Percentiles rank a stretch among this genome's conserved stretches.
Conservation (phyloP, 805 yeast genomes). For the Metschnikowia reukaufii region DNA sequence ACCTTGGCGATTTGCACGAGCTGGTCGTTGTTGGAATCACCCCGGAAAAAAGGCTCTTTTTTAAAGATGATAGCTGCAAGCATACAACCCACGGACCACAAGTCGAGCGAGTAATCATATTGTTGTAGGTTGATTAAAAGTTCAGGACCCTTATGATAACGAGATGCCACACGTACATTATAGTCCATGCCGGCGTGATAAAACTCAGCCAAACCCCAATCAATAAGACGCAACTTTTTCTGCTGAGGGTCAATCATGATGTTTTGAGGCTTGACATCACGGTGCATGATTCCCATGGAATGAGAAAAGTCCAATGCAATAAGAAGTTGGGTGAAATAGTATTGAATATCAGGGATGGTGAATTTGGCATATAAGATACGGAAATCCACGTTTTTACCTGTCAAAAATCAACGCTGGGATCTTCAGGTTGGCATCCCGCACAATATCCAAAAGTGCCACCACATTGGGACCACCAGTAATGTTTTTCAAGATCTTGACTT, state of each 20-base stretch:
- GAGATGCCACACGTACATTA: slow-evolving; percentile 89
- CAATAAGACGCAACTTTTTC: slow-evolving; percentile 74
- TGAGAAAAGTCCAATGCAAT: slow-evolving; percentile 87
- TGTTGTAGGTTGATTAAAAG: slow-evolving; percentile 78
- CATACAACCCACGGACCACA: slow-evolving; percentile 95
- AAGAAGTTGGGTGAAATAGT: slow-evolving; percentile 76
- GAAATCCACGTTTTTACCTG: slow-evolving; percentile 82
- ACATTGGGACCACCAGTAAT: slow-evolving; percentile 83
- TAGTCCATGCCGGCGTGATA: slow-evolving; percentile 87
- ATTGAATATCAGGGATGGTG: slow-evolving; percentile 72
- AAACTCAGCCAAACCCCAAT: slow-evolving; percentile 96
- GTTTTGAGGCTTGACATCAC: slow-evolving; percentile 95
- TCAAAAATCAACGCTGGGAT: slow-evolving; percentile 90
- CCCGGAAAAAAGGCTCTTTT: slow-evolving; percentile 91
- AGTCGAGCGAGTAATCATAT: slow-evolving; percentile 87
- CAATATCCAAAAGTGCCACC: slow-evolving; percentile 74
- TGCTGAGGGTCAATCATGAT: slow-evolving; percentile 87
- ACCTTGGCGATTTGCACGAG: slow-evolving; percentile 85
- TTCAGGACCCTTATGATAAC: slow-evolving; percentile 94
- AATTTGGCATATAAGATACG: slow-evolving; percentile 78
- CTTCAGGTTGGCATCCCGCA: slow-evolving; percentile 73
- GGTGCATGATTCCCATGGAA: slow-evolving; percentile 93
- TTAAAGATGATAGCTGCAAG: slow-evolving; percentile 86
- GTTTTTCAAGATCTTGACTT: slow-evolving; percentile 83
- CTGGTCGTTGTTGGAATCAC: slow-evolving; percentile 88